Conservation (phyloP, 2,329 filamentous ascomycete genomes). For the Pseudopyricularia javanii region DNA sequence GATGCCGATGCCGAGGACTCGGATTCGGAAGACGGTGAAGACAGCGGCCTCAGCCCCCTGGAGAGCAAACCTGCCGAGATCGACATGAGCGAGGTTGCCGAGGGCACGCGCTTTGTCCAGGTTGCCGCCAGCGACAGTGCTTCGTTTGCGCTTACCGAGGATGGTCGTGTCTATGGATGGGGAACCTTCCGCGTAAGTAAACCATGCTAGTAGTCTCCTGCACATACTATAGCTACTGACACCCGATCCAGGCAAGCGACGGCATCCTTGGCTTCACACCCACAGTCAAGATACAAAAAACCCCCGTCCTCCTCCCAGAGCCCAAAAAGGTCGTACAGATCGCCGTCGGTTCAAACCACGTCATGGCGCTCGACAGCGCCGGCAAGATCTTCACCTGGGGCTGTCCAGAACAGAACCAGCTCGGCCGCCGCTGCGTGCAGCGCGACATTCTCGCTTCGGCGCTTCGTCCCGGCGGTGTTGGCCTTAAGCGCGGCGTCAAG, state of each 20-base stretch:
- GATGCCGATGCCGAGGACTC: slow-evolving; percentile 39
- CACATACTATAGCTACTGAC: slow-evolving; percentile 4
- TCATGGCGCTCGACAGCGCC: slow-evolving; percentile 53
- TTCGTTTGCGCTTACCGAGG: slow-evolving; percentile 63
- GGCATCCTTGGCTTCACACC: slow-evolving; percentile 29
- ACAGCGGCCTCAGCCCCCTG: slow-evolving; percentile 43
- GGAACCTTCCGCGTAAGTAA: slow-evolving; percentile 56
- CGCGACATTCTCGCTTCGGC: slow-evolving; percentile 28
- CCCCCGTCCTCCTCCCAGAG: slow-evolving; percentile 42
- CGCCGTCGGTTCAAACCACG: slow-evolving; percentile 57
- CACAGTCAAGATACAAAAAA: slow-evolving; percentile 24
- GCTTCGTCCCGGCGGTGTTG: slow-evolving; percentile 18
- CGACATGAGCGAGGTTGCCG: slow-evolving; percentile 25
- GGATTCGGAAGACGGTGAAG: slow-evolving; percentile 18
- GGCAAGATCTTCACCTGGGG: slow-evolving; percentile 61
- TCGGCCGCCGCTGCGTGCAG: slow-evolving; percentile 48
- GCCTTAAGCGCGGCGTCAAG: slow-evolving; percentile 37
- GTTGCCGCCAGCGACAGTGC: slow-evolving; percentile 63
- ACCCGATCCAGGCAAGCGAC: slow-evolving; percentile 23
- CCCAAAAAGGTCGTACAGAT: slow-evolving; percentile 55
- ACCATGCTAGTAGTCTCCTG: neutral
- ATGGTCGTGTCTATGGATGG: slow-evolving; percentile 71
- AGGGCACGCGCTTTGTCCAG: slow-evolving; percentile 32
- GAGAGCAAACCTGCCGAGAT: slow-evolving; percentile 52
- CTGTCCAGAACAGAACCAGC: slow-evolving; percentile 54